Evolutionary conservation across 192 early-diverging fungal species (phyloP), one percentile per base, ranked within the genome.

Genomic region (Backusella luteola): DNA sequence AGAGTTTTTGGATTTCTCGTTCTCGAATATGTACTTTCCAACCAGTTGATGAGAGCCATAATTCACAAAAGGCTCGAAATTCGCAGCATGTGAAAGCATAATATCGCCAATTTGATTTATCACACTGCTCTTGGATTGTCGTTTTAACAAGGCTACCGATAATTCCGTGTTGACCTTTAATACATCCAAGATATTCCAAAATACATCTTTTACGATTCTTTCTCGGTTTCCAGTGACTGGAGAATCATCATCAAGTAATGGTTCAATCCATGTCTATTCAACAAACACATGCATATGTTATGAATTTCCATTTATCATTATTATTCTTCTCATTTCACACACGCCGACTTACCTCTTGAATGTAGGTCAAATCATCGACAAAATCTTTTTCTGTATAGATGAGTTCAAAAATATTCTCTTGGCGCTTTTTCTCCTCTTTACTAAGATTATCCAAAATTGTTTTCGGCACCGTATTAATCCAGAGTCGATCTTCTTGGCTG

Each of bases 331-430:
- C 12, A 9, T 69, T 19, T 34, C 34, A 34, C 19, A 17, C 29
- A 49, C 32, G 3, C 15, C 14, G 35, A 69, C 80, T 38, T 84
- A 94, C 93, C 74, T 89, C 90, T 77, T 92, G 85, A 21, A 98
- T 81, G 39, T 94, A 89, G 72, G 90, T 91, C 49, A 99, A 85
- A 75, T 99, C 96, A 42, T 89, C 88, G 35, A 97, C 94, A 87
- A 95, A 99, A 80, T 97, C 93, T 68, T 92, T 91, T 79, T 99
- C 95, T 4, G 92, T 96, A 56, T 95, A 90, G 38, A 97, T 94
- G 67, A 98, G 75, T 84, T 99, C 97, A 82, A 91, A 97, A 76
- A 99, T 94, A 36, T 90, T 89, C 80, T 99, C 96, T 80, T 99
- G 97, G 0, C 97, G 89, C 76, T 95, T 94, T 74, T 91, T 88